Base-by-base conservation (phyloP, 345 rosid genomes). In the Gynandropsis gynandra region DNA sequence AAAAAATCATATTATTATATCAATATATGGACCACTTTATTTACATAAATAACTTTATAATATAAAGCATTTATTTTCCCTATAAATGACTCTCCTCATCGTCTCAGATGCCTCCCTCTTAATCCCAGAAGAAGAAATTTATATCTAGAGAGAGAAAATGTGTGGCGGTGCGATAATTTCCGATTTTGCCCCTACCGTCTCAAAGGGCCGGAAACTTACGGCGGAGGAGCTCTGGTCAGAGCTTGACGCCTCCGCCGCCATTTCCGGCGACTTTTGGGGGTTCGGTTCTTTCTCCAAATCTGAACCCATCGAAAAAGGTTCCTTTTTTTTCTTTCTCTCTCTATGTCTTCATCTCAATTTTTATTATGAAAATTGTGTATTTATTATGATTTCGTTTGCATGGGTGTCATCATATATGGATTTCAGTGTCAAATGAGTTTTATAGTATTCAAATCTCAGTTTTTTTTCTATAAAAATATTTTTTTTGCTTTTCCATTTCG, bases 81-180 rank as follows among this genome's bases (percentile, higher is more conserved):
- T 65, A 59, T 65, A 65, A 65, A 65, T 16, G 54, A 49, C 24
- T 34, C 33, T 46, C 48, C 45, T 15, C 34, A 13, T 14, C 32
- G 15, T 41, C 51, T 10, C n/a, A 27, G 2, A 8, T 13, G 10
- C n/a, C 50, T 47, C 53, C 45, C 31, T 59, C 47, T 47, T 10
- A 56, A 19, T 51, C 51, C 36, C 8, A 42, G 0, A 4, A 16
- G 5, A 21, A 31, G 47, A 54, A 2, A 18, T 2, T 40, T 0
- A 37, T 14, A 32, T 31, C n/a, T 16, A 48, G 42, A 11, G 16
- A 41, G 10, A 42, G 34, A 77, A 66, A 33, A 89, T 89, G 97
- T 89, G 97, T 52, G 93, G 93, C 20, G 97, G 97, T 54, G 80
- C 82, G 24, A 50, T 82, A 5, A 76, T 85, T 36, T 68, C 80